These are phyloP conservation scores for Neonectria faginata DNA, from an alignment of 2,329 filamentous ascomycete species.

Conservation along the genomic window DNA sequence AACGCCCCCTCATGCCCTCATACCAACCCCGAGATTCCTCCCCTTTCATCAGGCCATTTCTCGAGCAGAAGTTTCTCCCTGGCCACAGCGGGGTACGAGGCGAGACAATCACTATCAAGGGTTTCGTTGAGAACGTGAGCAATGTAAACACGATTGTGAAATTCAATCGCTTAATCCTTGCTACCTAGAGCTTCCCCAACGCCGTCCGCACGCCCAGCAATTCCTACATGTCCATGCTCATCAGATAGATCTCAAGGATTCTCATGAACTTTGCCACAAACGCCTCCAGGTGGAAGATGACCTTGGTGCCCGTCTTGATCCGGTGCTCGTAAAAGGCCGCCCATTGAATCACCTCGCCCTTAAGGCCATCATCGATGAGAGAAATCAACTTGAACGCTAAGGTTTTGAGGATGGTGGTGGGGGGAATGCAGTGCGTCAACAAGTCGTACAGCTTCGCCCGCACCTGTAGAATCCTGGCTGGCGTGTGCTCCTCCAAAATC, in stretches of 20 bases:
- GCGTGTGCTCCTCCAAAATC: slow-evolving; percentile 93
- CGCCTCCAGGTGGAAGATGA: slow-evolving; percentile 97
- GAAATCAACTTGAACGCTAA: slow-evolving; percentile 92
- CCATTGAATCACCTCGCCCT: slow-evolving; percentile 94
- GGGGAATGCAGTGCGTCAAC: slow-evolving; percentile 95
- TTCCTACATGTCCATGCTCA: slow-evolving; percentile 81
- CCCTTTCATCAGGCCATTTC: slow-evolving; percentile 17
- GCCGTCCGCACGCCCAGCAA: slow-evolving; percentile 29
- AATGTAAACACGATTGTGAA: slow-evolving; percentile 17
- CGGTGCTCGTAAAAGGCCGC: slow-evolving; percentile 97
- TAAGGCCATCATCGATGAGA: slow-evolving; percentile 88
- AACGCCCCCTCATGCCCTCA: slow-evolving; percentile 28
- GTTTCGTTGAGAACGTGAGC: background rate
- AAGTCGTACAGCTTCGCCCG: slow-evolving; percentile 97
- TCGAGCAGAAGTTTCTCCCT: background rate
- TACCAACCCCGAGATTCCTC: slow-evolving; percentile 15
- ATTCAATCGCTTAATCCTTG: slow-evolving; percentile 28
- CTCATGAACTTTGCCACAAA: slow-evolving; percentile 99
- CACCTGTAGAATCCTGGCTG: slow-evolving; percentile 86
- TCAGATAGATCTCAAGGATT: slow-evolving; percentile 88
- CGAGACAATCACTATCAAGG: background rate
- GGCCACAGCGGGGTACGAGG: slow-evolving; percentile 5
- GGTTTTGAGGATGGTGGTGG: slow-evolving; percentile 93
- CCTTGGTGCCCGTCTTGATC: slow-evolving; percentile 90
- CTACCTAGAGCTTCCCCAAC: slow-evolving; percentile 42